phyloP scores from a whole-genome alignment of 2,329 filamentous ascomycete species.

The Xylariaceae sp. region DNA sequence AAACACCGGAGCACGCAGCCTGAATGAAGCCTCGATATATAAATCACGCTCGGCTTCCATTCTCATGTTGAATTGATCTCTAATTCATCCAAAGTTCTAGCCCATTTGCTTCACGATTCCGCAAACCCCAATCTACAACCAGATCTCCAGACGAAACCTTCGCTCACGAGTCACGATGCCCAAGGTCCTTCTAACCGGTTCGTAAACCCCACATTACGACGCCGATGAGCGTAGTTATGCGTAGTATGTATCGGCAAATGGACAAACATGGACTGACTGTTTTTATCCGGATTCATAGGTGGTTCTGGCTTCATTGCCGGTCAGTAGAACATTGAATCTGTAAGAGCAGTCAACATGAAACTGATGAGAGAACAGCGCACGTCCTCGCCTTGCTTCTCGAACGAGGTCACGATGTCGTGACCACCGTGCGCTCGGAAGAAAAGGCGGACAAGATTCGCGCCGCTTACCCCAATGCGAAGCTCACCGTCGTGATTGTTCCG shows the following conservation, averaged over 20 bases:
- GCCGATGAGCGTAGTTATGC: neutral
- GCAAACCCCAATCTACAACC: too few species aligned
- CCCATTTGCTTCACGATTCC: too few species aligned
- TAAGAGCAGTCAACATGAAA: constrained; percentile 2
- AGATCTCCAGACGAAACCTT: too few species aligned
- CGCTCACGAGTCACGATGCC: constrained; percentile 38
- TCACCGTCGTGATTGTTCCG: constrained; percentile 60
- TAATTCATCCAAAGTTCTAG: too few species aligned
- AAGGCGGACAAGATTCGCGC: constrained; percentile 50
- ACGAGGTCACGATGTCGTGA: constrained; percentile 49
- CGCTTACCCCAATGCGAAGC: constrained; percentile 44
- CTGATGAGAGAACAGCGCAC: constrained; percentile 40
- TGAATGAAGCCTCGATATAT: too few species aligned
- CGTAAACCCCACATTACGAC: constrained; percentile 13
- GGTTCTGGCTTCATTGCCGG: constrained; percentile 52
- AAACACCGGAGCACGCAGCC: too few species aligned
- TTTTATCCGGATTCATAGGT: constrained; percentile 28
- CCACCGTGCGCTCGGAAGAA: constrained; percentile 51
- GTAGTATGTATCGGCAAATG: neutral
- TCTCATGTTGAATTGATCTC: too few species aligned
- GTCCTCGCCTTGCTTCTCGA: constrained; percentile 51
- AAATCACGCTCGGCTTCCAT: too few species aligned
- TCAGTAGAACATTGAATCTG: constrained; percentile 23
- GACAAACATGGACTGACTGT: neutral
- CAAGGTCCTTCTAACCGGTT: constrained; percentile 45